Percentiles rank a stretch among this genome's conserved stretches.
phyloP scores from a whole-genome alignment of 192 early-diverging fungal species.

The Entomortierella beljakovae region DNA sequence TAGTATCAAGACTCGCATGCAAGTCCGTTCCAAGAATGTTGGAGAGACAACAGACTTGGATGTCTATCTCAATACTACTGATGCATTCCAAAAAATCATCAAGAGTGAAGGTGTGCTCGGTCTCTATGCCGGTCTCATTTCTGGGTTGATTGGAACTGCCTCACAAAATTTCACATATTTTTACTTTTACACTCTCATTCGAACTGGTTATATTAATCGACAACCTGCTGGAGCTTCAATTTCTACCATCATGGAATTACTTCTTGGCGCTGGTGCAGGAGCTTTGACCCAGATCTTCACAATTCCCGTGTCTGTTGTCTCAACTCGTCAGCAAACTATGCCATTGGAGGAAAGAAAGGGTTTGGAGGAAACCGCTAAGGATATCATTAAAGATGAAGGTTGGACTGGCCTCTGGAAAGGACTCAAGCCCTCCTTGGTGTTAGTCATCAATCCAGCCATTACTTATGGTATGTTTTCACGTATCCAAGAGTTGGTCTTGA shows the following conservation, averaged over 20 bases:
- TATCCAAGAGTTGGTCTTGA: constrained; percentile 69
- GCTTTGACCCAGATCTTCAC: constrained; percentile 90
- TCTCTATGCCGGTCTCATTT: constrained; percentile 88
- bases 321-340: constrained; percentile 94
- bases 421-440: constrained; percentile 89
- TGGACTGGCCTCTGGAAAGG: constrained; percentile 89
- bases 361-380: constrained; percentile 72
- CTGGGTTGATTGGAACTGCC: constrained; percentile 83
- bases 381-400: constrained; percentile 86
- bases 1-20: constrained; percentile 96
- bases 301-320: constrained; percentile 93
- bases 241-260: constrained; percentile 88
- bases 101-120: constrained; percentile 85
- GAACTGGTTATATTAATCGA: constrained; percentile 66
- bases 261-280: constrained; percentile 91
- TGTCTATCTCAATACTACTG: constrained; percentile 65
- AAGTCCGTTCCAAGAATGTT: constrained; percentile 86
- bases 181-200: constrained; percentile 83
- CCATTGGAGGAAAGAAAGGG: constrained; percentile 70
- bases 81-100: constrained; percentile 89
- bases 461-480: constrained; percentile 97
- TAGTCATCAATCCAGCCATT: constrained; percentile 96
- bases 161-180: constrained; percentile 89
- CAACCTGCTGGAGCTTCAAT: constrained; percentile 61
- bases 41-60: constrained; percentile 36